phyloP scores from a whole-genome alignment of 1,284 basidiomycete genomes.

The Cryptococcus sp. region DNA sequence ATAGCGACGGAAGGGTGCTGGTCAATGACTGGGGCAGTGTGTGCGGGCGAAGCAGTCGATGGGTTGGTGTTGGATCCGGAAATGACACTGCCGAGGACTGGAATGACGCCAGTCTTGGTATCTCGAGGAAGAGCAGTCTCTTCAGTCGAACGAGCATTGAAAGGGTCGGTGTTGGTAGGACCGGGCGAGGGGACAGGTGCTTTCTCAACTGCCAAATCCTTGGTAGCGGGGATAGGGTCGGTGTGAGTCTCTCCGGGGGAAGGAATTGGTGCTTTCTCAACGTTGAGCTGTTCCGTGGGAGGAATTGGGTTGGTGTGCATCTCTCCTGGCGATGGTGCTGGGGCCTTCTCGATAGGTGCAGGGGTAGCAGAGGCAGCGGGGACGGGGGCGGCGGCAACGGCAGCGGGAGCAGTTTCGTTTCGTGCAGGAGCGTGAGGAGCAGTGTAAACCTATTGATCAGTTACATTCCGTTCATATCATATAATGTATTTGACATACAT shows the following conservation, averaged over 20 bases:
- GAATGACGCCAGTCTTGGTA: constrained; percentile 1
- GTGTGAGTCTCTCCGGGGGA: too few relatives aligned
- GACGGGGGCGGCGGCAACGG: not conserved
- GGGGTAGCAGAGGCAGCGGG: not conserved
- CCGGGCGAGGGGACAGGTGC: too few relatives aligned
- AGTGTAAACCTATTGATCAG: constrained; percentile 28
- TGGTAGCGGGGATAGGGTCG: too few relatives aligned
- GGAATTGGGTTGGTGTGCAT: too few relatives aligned
- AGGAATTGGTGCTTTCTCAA: too few relatives aligned
- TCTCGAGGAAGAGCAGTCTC: too few relatives aligned
- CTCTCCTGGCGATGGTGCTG: too few relatives aligned
- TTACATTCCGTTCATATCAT: not conserved
- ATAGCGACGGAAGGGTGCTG: constrained; percentile 22
- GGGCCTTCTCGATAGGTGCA: not conserved
- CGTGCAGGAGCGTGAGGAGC: constrained; percentile 25
- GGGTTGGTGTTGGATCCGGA: constrained; percentile 4
- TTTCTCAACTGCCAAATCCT: too few relatives aligned
- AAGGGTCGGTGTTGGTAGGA: too few relatives aligned
- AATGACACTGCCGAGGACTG: not conserved
- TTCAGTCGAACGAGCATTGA: too few relatives aligned
- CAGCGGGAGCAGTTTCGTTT: constrained; percentile 2
- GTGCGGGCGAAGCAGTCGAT: constrained; percentile 1
- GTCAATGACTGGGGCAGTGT: constrained; percentile 6
- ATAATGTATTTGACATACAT: constrained; percentile 19
- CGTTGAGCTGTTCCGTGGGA: too few relatives aligned